phyloP scores from a whole-genome alignment of 352 stramenopile genomes.

The Globisporangium rhizosaccharum region DNA sequence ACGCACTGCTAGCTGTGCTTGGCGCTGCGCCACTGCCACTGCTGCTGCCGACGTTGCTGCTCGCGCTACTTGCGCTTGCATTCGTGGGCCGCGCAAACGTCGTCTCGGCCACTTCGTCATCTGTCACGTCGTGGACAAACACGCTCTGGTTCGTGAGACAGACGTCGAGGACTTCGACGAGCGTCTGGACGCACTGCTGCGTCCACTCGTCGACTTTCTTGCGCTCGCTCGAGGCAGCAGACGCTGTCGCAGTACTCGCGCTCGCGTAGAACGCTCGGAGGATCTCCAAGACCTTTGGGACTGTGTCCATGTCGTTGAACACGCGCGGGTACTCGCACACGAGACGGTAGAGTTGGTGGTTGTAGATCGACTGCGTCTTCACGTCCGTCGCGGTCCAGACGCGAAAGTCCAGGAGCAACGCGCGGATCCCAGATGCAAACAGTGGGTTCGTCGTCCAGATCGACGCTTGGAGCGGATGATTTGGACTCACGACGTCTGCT shows the following conservation, averaged over 20 bases:
- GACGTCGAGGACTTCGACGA: constrained; percentile 73
- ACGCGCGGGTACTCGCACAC: constrained; percentile 59
- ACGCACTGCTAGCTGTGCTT: constrained; percentile 4
- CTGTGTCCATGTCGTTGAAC: constrained; percentile 59
- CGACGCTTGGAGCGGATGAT: constrained; percentile 56
- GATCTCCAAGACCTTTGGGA: constrained; percentile 61
- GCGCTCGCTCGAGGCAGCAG: neutral
- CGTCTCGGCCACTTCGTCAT: constrained; percentile 67
- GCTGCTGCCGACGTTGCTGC: neutral
- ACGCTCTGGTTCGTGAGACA: constrained; percentile 77
- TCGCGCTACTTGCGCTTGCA: neutral
- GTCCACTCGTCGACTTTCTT: constrained; percentile 39
- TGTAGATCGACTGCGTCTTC: constrained; percentile 80
- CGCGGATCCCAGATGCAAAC: constrained; percentile 61
- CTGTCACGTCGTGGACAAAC: constrained; percentile 52
- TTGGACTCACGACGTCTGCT: constrained; percentile 22
- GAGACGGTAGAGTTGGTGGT: constrained; percentile 72
- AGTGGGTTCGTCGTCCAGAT: constrained; percentile 73
- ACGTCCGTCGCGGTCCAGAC: constrained; percentile 55
- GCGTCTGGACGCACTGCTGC: constrained; percentile 67
- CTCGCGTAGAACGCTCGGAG: constrained; percentile 47
- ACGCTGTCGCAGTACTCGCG: neutral
- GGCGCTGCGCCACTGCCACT: constrained; percentile 5
- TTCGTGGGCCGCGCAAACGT: constrained; percentile 39
- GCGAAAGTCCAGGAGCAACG: constrained; percentile 63